A percentile compares a stretch with the other conserved stretches of the same genome.
Conservation (phyloP, 805 yeast genomes). For the Torulaspora gathmanii region DNA sequence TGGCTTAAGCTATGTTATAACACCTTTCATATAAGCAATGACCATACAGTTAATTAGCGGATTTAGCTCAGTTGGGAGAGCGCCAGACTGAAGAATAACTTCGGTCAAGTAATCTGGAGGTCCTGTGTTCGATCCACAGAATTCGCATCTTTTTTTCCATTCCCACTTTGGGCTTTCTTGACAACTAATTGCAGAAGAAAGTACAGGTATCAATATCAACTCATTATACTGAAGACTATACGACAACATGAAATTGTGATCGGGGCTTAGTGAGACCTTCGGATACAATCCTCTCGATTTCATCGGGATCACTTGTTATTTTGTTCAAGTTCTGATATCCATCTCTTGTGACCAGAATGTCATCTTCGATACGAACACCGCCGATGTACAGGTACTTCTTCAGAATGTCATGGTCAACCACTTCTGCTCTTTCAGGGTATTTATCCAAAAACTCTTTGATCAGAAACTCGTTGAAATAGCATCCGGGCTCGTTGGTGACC, state of each 20-base stretch:
- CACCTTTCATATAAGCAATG: too few relatives aligned
- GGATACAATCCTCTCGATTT: constrained; percentile 70
- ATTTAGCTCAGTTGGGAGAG: constrained; percentile 45
- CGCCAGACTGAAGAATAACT: constrained; percentile 40
- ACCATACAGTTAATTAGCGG: constrained; percentile 22
- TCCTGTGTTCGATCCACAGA: constrained; percentile 79
- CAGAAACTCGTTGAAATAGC: constrained; percentile 81
- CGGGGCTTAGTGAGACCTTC: constrained; percentile 61
- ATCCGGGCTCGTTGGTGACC: constrained; percentile 92
- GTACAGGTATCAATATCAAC: too few relatives aligned
- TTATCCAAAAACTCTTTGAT: constrained; percentile 56
- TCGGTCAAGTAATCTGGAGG: constrained; percentile 46
- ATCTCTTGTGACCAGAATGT: constrained; percentile 65
- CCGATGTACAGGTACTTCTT: constrained; percentile 83
- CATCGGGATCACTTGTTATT: constrained; percentile 81
- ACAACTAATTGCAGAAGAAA: too few relatives aligned
- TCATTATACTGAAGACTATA: constrained; percentile 20
- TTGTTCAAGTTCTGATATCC: constrained; percentile 81
- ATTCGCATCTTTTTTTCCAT: constrained; percentile 40
- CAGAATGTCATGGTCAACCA: constrained; percentile 59
- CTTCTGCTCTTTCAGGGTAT: constrained; percentile 45
- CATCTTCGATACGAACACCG: constrained; percentile 97
- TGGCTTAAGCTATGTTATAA: too few relatives aligned
- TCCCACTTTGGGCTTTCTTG: background rate
- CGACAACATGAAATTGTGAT: constrained; percentile 57